Evolutionary conservation across 208 protist genomes (phyloP).

Genomic region (Trypanosoma melophagium): DNA sequence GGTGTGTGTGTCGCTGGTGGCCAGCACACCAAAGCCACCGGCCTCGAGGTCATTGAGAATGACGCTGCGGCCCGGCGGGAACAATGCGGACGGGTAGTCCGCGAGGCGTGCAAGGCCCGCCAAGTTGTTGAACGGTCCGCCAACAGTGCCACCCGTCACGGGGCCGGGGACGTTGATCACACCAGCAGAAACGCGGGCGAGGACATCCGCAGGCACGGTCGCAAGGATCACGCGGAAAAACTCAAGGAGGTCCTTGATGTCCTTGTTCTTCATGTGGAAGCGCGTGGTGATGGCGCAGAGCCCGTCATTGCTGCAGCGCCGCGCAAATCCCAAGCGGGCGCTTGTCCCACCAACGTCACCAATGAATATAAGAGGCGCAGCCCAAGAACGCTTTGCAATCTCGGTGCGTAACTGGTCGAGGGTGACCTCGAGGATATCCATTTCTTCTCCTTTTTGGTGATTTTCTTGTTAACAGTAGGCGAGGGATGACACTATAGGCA

Average conservation of each 20-base stretch:
- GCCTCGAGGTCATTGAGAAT: constrained; percentile 75
- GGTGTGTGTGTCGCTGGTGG: constrained; percentile 41
- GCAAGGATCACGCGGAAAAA: constrained; percentile 50
- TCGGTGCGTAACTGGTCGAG: constrained; percentile 35
- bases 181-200: constrained; percentile 56
- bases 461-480: background rate
- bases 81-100: constrained; percentile 55
- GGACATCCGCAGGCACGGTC: constrained; percentile 30
- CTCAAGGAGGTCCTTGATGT: constrained; percentile 43
- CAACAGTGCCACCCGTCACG: constrained; percentile 42
- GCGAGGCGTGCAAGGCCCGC: constrained; percentile 48
- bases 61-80: constrained; percentile 47
- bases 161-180: too few relatives aligned
- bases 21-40: constrained; percentile 62
- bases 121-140: constrained; percentile 70
- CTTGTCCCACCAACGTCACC: constrained; percentile 76
- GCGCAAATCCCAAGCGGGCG: constrained; percentile 65
- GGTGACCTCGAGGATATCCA: constrained; percentile 30
- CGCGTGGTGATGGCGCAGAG: constrained; percentile 40
- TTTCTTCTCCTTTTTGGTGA: constrained; percentile 18
- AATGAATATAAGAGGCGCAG: constrained; percentile 53
- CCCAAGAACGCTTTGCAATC: constrained; percentile 34
- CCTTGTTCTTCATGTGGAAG: constrained; percentile 51
- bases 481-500: too few relatives aligned
- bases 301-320: constrained; percentile 10